These are phyloP conservation scores for Colletotrichum cordylinicola DNA, from an alignment of 2,329 filamentous ascomycete genomes.

Conservation along the genomic window DNA sequence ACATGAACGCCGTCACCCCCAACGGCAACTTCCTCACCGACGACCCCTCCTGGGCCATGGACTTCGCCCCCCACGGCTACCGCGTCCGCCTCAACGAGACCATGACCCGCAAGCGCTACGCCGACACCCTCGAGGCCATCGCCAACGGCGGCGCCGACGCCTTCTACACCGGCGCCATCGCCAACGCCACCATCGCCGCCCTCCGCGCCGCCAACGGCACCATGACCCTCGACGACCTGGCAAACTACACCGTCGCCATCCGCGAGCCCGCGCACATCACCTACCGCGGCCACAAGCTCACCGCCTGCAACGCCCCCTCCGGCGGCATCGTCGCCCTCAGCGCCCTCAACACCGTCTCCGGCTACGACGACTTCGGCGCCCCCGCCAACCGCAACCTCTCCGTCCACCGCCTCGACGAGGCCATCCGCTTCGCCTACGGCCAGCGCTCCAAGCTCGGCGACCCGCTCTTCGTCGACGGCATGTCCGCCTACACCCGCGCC, in stretches of 20 bases:
- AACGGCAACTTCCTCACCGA: slow-evolving; percentile 68
- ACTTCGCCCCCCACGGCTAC: slow-evolving; percentile 81
- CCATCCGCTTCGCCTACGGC: slow-evolving; percentile 83
- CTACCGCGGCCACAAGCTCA: slow-evolving; percentile 75
- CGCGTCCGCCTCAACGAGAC: slow-evolving; percentile 71
- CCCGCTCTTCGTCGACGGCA: slow-evolving; percentile 68
- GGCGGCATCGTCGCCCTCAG: slow-evolving; percentile 75
- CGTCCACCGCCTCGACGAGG: slow-evolving; percentile 83
- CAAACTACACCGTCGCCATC: slow-evolving; percentile 72
- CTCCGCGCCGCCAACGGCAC: slow-evolving; percentile 70
- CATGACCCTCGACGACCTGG: slow-evolving; percentile 77
- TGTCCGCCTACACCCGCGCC: slow-evolving; percentile 66
- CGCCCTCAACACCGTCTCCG: slow-evolving; percentile 76
- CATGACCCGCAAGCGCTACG: slow-evolving; percentile 77
- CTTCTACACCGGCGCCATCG: slow-evolving; percentile 74
- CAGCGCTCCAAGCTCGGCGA: slow-evolving; percentile 77
- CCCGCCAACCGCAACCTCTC: slow-evolving; percentile 61
- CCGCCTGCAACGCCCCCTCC: slow-evolving; percentile 71
- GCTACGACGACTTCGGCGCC: slow-evolving; percentile 70
- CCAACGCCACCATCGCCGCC: slow-evolving; percentile 71
- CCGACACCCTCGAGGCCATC: slow-evolving; percentile 74
- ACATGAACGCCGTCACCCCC: slow-evolving; percentile 61
- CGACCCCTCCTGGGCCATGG: slow-evolving; percentile 78
- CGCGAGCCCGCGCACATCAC: slow-evolving; percentile 65
- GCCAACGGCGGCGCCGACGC: slow-evolving; percentile 68